phyloP scores from a whole-genome alignment of 2,329 filamentous ascomycete species.

The Trichoderma aggressivum region DNA sequence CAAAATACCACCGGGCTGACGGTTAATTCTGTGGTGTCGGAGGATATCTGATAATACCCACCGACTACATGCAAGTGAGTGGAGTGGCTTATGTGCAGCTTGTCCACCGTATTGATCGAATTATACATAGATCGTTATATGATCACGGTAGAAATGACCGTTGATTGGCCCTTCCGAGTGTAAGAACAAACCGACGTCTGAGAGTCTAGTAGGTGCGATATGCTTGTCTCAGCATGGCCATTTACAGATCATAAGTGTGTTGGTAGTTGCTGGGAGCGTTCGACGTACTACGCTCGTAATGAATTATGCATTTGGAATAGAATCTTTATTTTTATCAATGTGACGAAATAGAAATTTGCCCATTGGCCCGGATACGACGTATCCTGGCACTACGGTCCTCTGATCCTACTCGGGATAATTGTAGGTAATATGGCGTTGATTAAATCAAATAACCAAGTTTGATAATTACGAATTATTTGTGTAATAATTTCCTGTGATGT shows the following conservation, averaged over 20 bases:
- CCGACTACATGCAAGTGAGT: neutral
- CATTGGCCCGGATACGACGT: neutral
- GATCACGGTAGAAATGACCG: neutral
- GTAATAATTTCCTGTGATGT: neutral
- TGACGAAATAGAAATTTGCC: neutral
- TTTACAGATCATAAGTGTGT: neutral
- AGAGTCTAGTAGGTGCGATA: neutral
- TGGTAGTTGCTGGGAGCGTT: neutral
- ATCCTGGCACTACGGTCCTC: neutral
- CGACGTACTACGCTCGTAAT: neutral
- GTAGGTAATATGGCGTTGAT: neutral
- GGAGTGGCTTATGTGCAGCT: neutral
- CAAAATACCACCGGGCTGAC: neutral
- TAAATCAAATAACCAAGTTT: neutral
- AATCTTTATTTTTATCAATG: neutral
- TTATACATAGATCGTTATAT: neutral
- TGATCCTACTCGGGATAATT: neutral
- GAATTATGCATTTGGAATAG: neutral
- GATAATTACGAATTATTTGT: neutral
- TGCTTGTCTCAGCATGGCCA: neutral
- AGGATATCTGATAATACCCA: neutral
- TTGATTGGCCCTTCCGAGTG: neutral
- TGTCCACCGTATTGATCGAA: neutral
- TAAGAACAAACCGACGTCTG: neutral
- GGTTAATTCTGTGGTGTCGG: neutral